Base-by-base conservation (phyloP, 169 alveolate species). In the Cryptosporidium baileyi region DNA sequence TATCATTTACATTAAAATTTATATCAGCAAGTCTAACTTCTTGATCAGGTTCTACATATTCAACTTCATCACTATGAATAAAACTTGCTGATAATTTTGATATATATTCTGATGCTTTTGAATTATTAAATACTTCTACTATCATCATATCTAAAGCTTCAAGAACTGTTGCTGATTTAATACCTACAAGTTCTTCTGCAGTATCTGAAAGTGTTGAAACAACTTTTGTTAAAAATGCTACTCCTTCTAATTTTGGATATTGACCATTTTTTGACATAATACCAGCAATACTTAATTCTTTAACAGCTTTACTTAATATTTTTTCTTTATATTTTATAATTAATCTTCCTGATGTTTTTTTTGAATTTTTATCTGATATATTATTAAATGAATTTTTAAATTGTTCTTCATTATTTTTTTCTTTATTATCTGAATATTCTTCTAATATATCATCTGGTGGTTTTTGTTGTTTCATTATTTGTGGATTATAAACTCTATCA, bases 221-320 rank as follows among this genome's bases (percentile, higher is more conserved):
- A 36, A 74, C 85, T 74, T 61, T 74, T 15, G 60, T 54, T 26
- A 74, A 26, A 47, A 74, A 74, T 13, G 65, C 52, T 3, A 57
- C 67, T 19, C 85, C 85, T 6, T 74, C 85, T 28, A 38, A 22
- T 41, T 32, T 74, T 5, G 85, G 85, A 34, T 74, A 74, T 45
- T 74, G 85, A 22, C 85, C 85, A 34, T 74, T 74, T 34, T 57
- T 74, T 52, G 85, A 74, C 85, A 74, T 74, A n/a, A 74, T 74
- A 8, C 85, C 85, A 32, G 60, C 67, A 15, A 74, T 34, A 13
- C 59, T 74, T 17, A 74, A 41, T 67, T 74, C 85, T 22, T 54
- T 74, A 1, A 74, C 85, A 9, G 85, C 85, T n/a, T 38, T 51
- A 26, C 85, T 74, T 11, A 74, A 57, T 5, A 74, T 67, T 32